These are phyloP conservation scores for Eucalyptus erythrocorys DNA, from an alignment of 345 rosid genomes.

Conservation along the genomic window DNA sequence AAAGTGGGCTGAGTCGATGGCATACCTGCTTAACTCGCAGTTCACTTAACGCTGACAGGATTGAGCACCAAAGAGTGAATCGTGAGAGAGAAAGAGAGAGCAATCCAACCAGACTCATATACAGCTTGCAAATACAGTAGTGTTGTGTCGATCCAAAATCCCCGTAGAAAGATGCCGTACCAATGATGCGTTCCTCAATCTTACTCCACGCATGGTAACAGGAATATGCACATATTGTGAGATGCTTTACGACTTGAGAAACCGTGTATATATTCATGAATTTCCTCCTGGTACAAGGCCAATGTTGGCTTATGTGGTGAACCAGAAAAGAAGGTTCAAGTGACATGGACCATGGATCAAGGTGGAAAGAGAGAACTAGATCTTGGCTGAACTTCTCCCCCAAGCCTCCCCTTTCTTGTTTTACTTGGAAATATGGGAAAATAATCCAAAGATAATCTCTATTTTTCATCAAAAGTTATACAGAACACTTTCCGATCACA, in stretches of 20 bases:
- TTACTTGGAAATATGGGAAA: neutral
- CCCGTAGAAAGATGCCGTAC: neutral
- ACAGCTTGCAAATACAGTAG: neutral
- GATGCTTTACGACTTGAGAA: neutral
- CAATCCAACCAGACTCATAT: neutral
- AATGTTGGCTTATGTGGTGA: neutral
- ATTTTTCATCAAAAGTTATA: neutral
- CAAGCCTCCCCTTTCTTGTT: neutral
- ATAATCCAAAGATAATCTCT: neutral
- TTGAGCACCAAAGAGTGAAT: neutral
- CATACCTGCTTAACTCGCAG: neutral
- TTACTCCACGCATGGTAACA: neutral
- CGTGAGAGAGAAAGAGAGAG: neutral
- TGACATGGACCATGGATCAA: neutral
- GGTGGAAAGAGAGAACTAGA: neutral
- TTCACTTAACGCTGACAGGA: neutral
- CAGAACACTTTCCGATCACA: neutral
- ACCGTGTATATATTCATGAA: neutral
- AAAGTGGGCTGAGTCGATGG: neutral
- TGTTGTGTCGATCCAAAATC: neutral
- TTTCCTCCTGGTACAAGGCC: neutral
- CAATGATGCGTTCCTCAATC: neutral
- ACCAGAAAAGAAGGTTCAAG: neutral
- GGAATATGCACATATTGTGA: neutral
- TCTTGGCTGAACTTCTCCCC: conserved; percentile 3